Evolutionary conservation across 2,329 filamentous ascomycete species (phyloP).

Genomic region (Fusarium coffeatum): DNA sequence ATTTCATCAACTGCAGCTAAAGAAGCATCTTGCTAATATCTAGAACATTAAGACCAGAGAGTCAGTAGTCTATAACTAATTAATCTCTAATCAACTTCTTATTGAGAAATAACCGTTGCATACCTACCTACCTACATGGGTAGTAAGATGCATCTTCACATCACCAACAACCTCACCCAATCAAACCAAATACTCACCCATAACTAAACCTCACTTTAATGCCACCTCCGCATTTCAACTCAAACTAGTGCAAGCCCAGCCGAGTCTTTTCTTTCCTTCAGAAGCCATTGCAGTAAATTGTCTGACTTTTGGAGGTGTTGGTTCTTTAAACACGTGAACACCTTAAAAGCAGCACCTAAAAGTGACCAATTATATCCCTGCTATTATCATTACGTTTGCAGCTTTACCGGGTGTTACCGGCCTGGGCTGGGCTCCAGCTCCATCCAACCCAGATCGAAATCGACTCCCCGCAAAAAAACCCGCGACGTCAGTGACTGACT

Average conservation of each 20-base stretch:
- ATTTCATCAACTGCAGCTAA: background rate
- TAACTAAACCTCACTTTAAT: background rate
- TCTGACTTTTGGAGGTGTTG: background rate
- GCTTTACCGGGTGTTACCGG: conserved; percentile 44
- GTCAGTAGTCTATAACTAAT: background rate
- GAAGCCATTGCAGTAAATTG: background rate
- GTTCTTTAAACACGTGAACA: conserved; percentile 9
- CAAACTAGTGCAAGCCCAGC: conserved; percentile 29
- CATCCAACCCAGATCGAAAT: background rate
- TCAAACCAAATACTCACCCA: conserved; percentile 19
- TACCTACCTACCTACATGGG: background rate
- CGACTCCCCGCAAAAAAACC: conserved; percentile 30
- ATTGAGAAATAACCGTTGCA: background rate
- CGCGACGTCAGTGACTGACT: conserved; percentile 40
- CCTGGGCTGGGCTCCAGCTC: background rate
- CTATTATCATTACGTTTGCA: conserved; percentile 48
- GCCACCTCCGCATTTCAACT: conserved; percentile 20
- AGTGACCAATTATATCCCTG: conserved; percentile 51
- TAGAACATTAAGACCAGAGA: background rate
- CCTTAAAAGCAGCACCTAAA: conserved; percentile 32
- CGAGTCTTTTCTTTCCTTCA: conserved; percentile 8
- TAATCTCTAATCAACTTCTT: too few relatives aligned
- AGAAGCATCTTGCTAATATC: background rate
- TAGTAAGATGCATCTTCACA: background rate
- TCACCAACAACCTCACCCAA: conserved; percentile 21